Base-by-base conservation (phyloP, 441 rosid species). In the Flueggea neowawraea region DNA sequence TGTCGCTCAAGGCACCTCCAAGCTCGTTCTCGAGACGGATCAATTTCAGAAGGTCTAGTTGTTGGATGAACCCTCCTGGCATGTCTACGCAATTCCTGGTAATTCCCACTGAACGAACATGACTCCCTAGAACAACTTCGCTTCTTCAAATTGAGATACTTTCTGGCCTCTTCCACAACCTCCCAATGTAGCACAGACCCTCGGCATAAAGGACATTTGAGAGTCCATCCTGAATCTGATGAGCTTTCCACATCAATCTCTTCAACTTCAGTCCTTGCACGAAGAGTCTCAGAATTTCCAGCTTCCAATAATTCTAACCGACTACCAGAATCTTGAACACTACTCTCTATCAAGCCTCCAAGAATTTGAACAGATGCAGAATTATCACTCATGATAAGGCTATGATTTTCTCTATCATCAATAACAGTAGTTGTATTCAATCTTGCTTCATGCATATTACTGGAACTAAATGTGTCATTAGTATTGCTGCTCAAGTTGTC, bases 1-100 rank as follows among this genome's bases (percentile, higher is more conserved):
- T 91, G 96, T 36, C 89, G 94, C 79, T 91, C 96, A 71, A 95
- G 69, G 72, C 94, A 85, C 77, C 96, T 87, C 99, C 99, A 95
- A 54, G 74, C 87, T 57, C 84, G 92, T 70, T 86, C 85, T 55
- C 99, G 77, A 66, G 87, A 93, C 5, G 96, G 99, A 75, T 95
- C 97, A 55, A 82, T 82, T 65, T 83, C 93, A 12, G 93, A 80
- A 15, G 99, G 99, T 17, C 98, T 84, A 9, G 75, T 87, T 14
- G 82, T 69, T 0, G 99, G 99, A 69, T 95, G 99, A 22, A 66
- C 88, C 39, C 80, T 57, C 81, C 97, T 85, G 2, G 99, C 99
- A 70, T 95, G 99, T 70, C 86, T 83, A 67, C 99, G 81, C 53
- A 91, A 79, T 53, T 95, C 97, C 6, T 82, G 64, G 69, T 95